Evolutionary conservation across 495 filamentous ascomycete species (phyloP).

Genomic region (Trichoderma gamsii): DNA sequence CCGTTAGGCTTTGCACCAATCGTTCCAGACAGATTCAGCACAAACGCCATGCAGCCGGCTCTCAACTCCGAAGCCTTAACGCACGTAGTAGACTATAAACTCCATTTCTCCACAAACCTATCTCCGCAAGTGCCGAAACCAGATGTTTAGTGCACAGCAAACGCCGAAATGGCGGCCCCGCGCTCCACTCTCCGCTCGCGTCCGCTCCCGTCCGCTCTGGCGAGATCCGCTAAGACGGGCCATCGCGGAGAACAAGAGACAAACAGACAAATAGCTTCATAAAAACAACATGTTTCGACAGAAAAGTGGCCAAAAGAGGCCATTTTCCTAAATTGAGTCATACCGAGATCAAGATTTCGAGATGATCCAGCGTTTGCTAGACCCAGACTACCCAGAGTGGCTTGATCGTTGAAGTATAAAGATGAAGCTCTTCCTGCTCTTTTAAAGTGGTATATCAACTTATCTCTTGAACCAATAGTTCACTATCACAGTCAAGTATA

Average conservation of each 20-base stretch:
- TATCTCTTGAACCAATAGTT: background rate
- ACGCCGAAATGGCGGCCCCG: background rate
- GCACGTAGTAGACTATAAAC: background rate
- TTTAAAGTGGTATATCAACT: background rate
- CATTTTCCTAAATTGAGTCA: background rate
- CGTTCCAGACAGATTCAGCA: too few relatives aligned
- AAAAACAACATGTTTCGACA: background rate
- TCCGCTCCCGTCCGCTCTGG: background rate
- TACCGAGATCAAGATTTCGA: background rate
- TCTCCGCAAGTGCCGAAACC: background rate
- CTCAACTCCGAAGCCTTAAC: too few relatives aligned
- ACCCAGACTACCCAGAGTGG: background rate
- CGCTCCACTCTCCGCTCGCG: background rate
- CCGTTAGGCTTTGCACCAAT: too few relatives aligned
- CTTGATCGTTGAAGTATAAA: background rate
- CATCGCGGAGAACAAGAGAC: background rate
- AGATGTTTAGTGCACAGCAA: background rate
- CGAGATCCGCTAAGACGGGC: background rate
- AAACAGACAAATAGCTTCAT: background rate
- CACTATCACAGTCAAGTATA: background rate
- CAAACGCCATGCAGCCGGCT: too few relatives aligned
- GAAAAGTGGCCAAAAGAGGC: background rate
- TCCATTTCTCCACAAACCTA: background rate
- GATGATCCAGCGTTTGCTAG: background rate
- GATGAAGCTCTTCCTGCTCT: background rate